Evolutionary conservation across 108 stramenopile species (phyloP), one percentile per base, ranked within the genome.

Genomic region (Discostella pseudostelligera): DNA sequence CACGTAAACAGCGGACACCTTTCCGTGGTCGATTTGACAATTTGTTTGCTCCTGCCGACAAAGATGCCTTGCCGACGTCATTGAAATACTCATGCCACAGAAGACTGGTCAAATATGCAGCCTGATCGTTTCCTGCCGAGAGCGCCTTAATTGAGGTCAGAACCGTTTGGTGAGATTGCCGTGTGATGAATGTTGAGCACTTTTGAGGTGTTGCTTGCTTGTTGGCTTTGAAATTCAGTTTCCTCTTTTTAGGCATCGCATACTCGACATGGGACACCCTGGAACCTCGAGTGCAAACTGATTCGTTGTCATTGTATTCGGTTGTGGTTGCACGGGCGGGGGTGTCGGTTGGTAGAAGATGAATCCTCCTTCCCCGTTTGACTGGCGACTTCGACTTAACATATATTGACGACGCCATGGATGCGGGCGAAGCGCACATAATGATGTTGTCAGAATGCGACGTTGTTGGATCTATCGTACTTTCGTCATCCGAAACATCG

Each of bases 401-500:
- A 78, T 49, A 84, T 87, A 56, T n/a, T 3, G 55, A 19, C 49
- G 69, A 70, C 5, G 48, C 37, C 9, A 69, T 28, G 16, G 58
- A 62, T 48, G 48, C 70, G 11, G 53, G 36, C n/a, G 56, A 71
- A 32, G 5, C 32, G 32, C 32, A 32, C 32, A 32, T 32, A 12
- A 57, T 25, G 32, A 24, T 51, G 16, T 50, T 48, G 32, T 54
- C 53, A 26, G 55, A 84, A 81, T 62, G 84, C 87, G 54, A 85
- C 39, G 50, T 83, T n/a, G 51, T 24, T 12, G 58, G 39, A 39
- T 12, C 35, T 14, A 25, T 14, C 8, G n/a, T 45, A n/a, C n/a
- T n/a, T 29, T 22, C 40, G 11, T 29, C 14, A 25, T 40, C 69
- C n/a, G 36, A 24, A 29, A 14, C 42, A 32, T 36, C 39, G 40